Conservation (phyloP, 331 rosid species). For the Cydonia oblonga region DNA sequence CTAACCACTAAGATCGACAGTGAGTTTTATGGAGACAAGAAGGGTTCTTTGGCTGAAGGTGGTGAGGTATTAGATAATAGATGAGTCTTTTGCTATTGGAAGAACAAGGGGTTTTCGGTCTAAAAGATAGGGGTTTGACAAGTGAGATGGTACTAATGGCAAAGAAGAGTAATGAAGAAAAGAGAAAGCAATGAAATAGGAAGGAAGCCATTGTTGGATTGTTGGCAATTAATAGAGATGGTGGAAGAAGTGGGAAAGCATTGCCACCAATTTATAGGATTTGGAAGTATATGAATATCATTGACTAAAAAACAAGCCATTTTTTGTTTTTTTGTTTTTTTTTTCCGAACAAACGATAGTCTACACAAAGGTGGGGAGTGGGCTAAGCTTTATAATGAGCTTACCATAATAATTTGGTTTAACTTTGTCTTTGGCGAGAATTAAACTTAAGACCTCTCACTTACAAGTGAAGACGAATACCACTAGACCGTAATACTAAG, state of each 20-base stretch:
- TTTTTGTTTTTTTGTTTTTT: no score
- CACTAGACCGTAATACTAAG: no score
- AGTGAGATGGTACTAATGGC: not conserved
- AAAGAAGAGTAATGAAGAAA: not conserved
- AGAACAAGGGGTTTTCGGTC: slow-evolving; percentile 27
- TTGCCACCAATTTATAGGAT: not conserved
- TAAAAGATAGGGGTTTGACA: not conserved
- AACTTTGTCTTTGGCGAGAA: no score
- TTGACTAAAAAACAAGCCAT: no score
- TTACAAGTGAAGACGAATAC: no score
- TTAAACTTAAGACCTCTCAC: fast-evolving
- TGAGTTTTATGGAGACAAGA: slow-evolving; percentile 28
- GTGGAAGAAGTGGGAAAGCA: not conserved
- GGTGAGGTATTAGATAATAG: slow-evolving; percentile 40
- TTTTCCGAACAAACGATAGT: no score
- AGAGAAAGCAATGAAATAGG: not conserved
- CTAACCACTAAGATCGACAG: slow-evolving; percentile 40
- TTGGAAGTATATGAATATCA: no score
- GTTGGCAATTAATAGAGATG: not conserved
- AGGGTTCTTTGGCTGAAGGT: slow-evolving; percentile 41
- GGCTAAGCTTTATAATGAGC: no score
- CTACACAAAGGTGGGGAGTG: fast-evolving
- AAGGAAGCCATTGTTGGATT: slow-evolving; percentile 11
- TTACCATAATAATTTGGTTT: no score
- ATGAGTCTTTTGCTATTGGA: slow-evolving; percentile 25